phyloP scores from a whole-genome alignment of 257 asterid species.

The Cordia subcordata region DNA sequence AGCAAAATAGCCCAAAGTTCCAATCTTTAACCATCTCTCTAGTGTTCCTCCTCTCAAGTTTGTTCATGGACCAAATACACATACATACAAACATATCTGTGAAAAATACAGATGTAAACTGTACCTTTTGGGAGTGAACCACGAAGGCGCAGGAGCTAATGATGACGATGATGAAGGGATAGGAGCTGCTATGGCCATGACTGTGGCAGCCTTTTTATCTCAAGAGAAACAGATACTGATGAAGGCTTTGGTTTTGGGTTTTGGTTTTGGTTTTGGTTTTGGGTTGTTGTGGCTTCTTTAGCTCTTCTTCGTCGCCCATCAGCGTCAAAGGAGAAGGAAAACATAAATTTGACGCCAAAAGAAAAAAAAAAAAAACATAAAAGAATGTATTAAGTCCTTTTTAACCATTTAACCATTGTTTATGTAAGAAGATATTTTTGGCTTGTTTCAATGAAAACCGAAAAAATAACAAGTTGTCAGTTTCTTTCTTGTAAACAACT shows the following conservation, averaged over 20 bases:
- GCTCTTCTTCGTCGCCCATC: neutral
- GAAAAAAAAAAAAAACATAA: too few species aligned
- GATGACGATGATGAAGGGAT: constrained; percentile 3
- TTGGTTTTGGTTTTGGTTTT: neutral
- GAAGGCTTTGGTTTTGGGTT: neutral
- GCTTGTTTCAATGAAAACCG: too few species aligned
- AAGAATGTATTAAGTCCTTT: too few species aligned
- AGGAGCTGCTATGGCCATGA: neutral
- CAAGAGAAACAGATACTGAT: too few species aligned
- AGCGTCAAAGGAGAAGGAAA: neutral
- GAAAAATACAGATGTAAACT: neutral
- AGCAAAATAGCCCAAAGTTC: too few species aligned
- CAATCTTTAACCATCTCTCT: too few species aligned
- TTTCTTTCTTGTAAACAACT: too few species aligned
- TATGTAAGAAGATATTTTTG: too few species aligned
- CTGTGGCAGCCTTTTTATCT: neutral
- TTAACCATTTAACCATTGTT: too few species aligned
- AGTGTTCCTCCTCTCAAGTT: neutral
- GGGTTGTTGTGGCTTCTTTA: neutral
- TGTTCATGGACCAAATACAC: neutral
- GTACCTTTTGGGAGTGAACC: constrained; percentile 69
- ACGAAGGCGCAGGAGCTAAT: constrained; percentile 38
- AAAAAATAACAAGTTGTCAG: too few species aligned
- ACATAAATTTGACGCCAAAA: too few species aligned
- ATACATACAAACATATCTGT: neutral